Conservation (phyloP, 306 rosid genomes). For the Crotalaria pallida region DNA sequence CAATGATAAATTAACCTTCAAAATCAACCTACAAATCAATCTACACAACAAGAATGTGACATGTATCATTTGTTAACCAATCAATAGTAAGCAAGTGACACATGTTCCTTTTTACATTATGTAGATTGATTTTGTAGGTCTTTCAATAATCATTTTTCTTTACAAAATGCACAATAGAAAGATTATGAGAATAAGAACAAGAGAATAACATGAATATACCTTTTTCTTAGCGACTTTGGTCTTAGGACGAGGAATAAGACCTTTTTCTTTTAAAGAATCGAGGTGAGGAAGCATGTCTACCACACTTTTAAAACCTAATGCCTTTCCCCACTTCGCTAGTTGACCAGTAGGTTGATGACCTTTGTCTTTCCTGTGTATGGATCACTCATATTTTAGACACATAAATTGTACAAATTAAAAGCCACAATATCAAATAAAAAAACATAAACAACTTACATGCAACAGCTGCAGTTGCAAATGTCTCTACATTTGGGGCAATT, state of each 20-base stretch:
- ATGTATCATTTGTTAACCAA: too few species aligned
- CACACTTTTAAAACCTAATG: slow-evolving; percentile 54
- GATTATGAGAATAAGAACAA: not conserved
- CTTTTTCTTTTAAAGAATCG: too few species aligned
- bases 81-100: too few species aligned
- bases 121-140: too few species aligned
- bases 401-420: not conserved
- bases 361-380: slow-evolving; percentile 54
- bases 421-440: not conserved
- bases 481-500: slow-evolving; percentile 68
- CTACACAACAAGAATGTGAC: too few species aligned
- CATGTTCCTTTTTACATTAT: too few species aligned
- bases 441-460: slow-evolving; percentile 45
- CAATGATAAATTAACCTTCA: too few species aligned
- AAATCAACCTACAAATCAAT: too few species aligned
- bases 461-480: slow-evolving; percentile 67
- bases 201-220: slow-evolving; percentile 25
- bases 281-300: slow-evolving; percentile 48
- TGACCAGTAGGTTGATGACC: slow-evolving; percentile 74
- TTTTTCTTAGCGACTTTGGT: not conserved
- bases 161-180: not conserved
- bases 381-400: not conserved
- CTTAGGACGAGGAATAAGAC: slow-evolving; percentile 24
- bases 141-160: too few species aligned
- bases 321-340: slow-evolving; percentile 43